A percentile compares a stretch with the other conserved stretches of the same genome.
Evolutionary conservation across 2,329 filamentous ascomycete genomes (phyloP).

Genomic region (Ophiostoma populinum): DNA sequence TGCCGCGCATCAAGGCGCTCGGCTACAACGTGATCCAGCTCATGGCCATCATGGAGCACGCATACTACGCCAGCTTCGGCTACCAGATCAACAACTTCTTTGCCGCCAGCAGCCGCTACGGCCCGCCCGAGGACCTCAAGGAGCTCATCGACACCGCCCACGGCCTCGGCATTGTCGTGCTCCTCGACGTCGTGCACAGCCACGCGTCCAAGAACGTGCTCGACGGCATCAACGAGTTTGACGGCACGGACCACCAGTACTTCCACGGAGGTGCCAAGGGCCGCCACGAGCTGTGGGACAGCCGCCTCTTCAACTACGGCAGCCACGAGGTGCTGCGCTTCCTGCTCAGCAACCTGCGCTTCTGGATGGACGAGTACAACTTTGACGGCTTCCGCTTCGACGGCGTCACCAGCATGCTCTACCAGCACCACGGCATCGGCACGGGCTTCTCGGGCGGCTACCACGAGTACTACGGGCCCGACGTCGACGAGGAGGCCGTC

Average conservation of each 20-base stretch:
- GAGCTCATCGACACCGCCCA: conserved; percentile 94
- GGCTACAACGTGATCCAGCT: conserved; percentile 97
- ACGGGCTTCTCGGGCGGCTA: conserved; percentile 97
- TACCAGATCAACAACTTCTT: conserved; percentile 99
- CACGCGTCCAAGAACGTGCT: conserved; percentile 96
- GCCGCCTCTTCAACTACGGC: conserved; percentile 92
- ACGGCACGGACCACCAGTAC: conserved; percentile 87
- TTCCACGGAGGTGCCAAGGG: conserved; percentile 81
- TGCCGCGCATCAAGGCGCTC: conserved; percentile 74
- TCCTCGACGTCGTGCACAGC: conserved; percentile 92
- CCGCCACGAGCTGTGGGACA: conserved; percentile 87
- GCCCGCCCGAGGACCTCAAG: conserved; percentile 83
- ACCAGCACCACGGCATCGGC: conserved; percentile 88
- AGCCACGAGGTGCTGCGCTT: conserved; percentile 91
- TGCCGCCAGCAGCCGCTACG: conserved; percentile 88
- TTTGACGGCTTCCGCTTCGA: conserved; percentile 98
- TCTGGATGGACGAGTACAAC: conserved; percentile 97
- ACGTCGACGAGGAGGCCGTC: conserved; percentile 83
- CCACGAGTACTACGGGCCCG: conserved; percentile 87
- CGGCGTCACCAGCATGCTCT: conserved; percentile 97
- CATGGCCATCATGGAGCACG: conserved; percentile 99
- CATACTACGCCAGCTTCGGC: conserved; percentile 97
- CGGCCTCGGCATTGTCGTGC: conserved; percentile 71
- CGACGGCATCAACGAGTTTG: conserved; percentile 90
- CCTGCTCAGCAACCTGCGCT: conserved; percentile 81